phyloP scores from a whole-genome alignment of 805 yeast genomes.

The Yarrowia bubula region DNA sequence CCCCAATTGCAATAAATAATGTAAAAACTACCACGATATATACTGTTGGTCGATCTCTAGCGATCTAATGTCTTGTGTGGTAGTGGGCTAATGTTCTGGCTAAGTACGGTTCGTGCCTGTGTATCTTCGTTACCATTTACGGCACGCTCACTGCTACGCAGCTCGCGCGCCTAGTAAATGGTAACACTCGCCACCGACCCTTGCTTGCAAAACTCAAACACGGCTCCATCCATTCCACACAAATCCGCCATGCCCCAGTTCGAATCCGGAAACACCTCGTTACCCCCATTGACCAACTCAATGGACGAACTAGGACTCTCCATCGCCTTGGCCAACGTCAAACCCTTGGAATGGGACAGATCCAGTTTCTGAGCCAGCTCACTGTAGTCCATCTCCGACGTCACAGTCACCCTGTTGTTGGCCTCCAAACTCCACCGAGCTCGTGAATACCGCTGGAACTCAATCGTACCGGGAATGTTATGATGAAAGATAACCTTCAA shows the following conservation, averaged over 20 bases:
- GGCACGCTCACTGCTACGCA: background rate
- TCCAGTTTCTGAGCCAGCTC: slow-evolving; percentile 6
- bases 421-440: background rate
- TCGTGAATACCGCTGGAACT: slow-evolving; percentile 5
- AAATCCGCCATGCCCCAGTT: slow-evolving; percentile 23
- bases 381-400: slow-evolving; percentile 17
- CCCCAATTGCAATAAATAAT: too few relatives aligned
- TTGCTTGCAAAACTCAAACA: slow-evolving; percentile 22
- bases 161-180: background rate
- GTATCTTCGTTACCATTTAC: background rate
- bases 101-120: background rate
- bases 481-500: slow-evolving; percentile 14
- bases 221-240: slow-evolving; percentile 12
- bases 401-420: background rate
- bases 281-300: slow-evolving; percentile 11
- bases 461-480: slow-evolving; percentile 10
- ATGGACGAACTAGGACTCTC: slow-evolving; percentile 8
- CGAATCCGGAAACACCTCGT: slow-evolving; percentile 3
- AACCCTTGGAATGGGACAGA: slow-evolving; percentile 1
- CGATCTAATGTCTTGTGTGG: too few relatives aligned
- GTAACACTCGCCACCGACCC: slow-evolving; percentile 1
- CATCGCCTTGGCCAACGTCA: slow-evolving; percentile 14
- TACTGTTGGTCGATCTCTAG: too few relatives aligned
- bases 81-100: too few relatives aligned
- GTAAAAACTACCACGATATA: too few relatives aligned